phyloP scores from a whole-genome alignment of 2,329 filamentous ascomycete species.

The Penicillium psychrosexuale region DNA sequence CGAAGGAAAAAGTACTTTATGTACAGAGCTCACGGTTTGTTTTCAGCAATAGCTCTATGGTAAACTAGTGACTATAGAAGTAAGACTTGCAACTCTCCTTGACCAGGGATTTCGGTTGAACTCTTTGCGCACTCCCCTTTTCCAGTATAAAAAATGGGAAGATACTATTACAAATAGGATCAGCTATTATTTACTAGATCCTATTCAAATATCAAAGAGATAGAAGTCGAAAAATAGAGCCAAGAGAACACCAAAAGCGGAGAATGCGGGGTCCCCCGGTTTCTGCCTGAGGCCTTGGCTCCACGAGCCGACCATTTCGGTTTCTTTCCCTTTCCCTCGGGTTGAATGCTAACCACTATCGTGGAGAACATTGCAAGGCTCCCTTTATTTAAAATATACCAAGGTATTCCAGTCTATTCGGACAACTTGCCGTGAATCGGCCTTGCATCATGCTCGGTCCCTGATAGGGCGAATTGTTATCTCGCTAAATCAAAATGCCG shows the following conservation, averaged over 20 bases:
- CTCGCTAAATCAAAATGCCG: conserved; percentile 37
- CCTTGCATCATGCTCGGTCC: conserved; percentile 20
- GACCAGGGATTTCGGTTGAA: too few relatives aligned
- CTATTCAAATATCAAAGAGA: neutral
- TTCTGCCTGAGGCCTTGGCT: conserved; percentile 21
- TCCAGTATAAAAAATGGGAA: too few relatives aligned
- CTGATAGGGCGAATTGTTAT: conserved; percentile 17
- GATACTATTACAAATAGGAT: neutral
- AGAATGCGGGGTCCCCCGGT: conserved; percentile 25
- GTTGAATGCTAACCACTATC: conserved; percentile 11
- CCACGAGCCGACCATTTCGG: conserved; percentile 3
- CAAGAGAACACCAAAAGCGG: conserved; percentile 11
- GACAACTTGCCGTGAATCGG: conserved; percentile 3
- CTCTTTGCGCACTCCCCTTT: too few relatives aligned
- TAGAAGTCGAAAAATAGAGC: neutral
- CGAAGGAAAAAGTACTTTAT: too few relatives aligned
- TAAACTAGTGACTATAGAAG: too few relatives aligned
- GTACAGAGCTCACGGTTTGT: too few relatives aligned
- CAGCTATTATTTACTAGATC: too few relatives aligned
- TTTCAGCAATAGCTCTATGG: too few relatives aligned
- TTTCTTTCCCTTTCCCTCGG: conserved; percentile 12
- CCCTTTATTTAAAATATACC: neutral
- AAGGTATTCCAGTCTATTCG: neutral
- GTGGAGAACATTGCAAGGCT: neutral
- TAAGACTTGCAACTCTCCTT: too few relatives aligned